A percentile compares a stretch with the other conserved stretches of the same genome.
phyloP scores from a whole-genome alignment of 2,329 filamentous ascomycete genomes.

The Diaporthe vaccinii region DNA sequence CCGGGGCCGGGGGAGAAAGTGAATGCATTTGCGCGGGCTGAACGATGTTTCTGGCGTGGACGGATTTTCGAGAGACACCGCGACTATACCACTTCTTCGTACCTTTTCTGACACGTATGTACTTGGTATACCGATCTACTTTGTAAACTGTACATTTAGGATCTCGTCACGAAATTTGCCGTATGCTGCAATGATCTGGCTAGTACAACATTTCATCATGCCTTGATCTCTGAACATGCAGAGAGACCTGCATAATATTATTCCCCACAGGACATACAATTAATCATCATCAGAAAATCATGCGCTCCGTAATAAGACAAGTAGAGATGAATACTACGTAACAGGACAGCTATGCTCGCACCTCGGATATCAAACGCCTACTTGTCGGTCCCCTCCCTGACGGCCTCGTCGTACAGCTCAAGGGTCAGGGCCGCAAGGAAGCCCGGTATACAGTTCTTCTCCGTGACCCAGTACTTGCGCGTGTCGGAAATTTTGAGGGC shows the following conservation, averaged over 20 bases:
- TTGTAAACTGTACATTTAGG: constrained; percentile 4
- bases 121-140: constrained; percentile 26
- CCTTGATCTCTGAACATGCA: background rate
- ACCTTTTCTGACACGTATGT: constrained; percentile 30
- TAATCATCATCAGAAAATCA: background rate
- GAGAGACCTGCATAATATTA: background rate
- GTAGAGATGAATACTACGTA: background rate
- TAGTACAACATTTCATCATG: background rate
- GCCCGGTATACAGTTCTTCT: constrained; percentile 92
- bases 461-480: constrained; percentile 96
- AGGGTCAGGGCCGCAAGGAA: constrained; percentile 92
- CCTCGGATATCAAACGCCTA: background rate
- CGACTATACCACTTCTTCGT: constrained; percentile 33
- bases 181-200: background rate
- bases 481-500: constrained; percentile 86
- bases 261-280: background rate
- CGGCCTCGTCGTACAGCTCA: constrained; percentile 86
- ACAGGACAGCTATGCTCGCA: background rate
- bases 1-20: constrained; percentile 1
- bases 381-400: constrained; percentile 35
- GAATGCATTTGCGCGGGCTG: constrained; percentile 30
- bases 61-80: constrained; percentile 11
- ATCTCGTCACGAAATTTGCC: background rate
- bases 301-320: background rate
- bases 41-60: constrained; percentile 21